A percentile compares a stretch with the other conserved stretches of the same genome.
phyloP scores from a whole-genome alignment of 1,284 basidiomycete species.

The Rhodofomes roseus region DNA sequence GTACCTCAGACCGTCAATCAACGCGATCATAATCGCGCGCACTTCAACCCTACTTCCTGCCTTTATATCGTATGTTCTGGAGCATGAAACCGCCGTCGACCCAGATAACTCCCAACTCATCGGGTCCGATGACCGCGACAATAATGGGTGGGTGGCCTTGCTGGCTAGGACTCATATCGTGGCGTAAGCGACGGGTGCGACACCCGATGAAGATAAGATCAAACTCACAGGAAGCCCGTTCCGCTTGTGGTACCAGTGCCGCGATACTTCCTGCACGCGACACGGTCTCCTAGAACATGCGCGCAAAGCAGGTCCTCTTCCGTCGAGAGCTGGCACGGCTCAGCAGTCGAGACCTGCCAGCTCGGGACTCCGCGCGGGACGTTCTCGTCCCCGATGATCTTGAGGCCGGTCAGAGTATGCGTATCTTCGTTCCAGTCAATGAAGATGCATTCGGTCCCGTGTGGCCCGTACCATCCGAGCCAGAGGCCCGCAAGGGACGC shows the following conservation, averaged over 20 bases:
- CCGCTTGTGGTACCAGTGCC: constrained; percentile 1
- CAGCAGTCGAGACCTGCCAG: constrained; percentile 1
- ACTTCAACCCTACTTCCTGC: not conserved
- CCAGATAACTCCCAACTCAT: not conserved
- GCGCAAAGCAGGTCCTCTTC: not conserved
- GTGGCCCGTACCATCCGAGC: constrained; percentile 24
- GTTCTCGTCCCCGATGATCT: constrained; percentile 11
- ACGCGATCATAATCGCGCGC: no score
- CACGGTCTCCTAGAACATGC: not conserved
- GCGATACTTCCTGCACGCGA: not conserved
- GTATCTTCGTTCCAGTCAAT: constrained; percentile 12
- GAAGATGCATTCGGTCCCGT: constrained; percentile 25
- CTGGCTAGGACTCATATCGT: not conserved
- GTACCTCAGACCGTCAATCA: no score
- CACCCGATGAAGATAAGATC: not conserved
- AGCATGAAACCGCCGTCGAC: not conserved
- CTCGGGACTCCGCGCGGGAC: constrained; percentile 10
- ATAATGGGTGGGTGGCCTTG: not conserved
- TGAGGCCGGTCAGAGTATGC: not conserved
- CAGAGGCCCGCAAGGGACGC: constrained; percentile 22
- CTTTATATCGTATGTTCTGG: not conserved
- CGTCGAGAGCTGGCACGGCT: not conserved
- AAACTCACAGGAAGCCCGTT: not conserved
- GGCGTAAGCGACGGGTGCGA: not conserved
- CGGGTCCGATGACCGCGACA: not conserved